Conservation (phyloP, 2,329 filamentous ascomycete genomes). For the Salinomyces thailandicus region DNA sequence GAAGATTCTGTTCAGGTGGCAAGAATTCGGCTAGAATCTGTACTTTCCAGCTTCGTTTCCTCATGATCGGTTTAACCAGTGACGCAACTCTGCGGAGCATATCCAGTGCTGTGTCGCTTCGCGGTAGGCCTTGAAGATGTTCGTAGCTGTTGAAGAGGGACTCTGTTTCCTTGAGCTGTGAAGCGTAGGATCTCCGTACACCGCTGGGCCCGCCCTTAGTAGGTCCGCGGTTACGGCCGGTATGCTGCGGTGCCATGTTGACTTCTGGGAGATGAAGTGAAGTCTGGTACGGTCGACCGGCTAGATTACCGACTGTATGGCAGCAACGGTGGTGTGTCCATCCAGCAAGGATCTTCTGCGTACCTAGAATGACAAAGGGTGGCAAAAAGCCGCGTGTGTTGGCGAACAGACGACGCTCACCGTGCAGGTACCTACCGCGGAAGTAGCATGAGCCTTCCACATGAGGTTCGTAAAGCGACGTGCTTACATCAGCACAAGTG, state of each 20-base stretch:
- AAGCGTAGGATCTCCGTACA: conserved; percentile 24
- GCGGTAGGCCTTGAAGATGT: conserved; percentile 37
- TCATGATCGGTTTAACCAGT: conserved; percentile 89
- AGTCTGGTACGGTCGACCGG: no score
- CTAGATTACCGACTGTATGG: no score
- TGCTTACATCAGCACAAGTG: no score
- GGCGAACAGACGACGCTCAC: no score
- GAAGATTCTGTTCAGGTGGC: conserved; percentile 59
- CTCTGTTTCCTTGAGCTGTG: conserved; percentile 35
- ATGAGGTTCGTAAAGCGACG: no score
- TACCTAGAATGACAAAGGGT: no score
- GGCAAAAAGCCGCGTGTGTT: no score
- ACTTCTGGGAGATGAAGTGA: no score
- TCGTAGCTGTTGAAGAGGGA: conserved; percentile 41
- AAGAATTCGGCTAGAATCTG: conserved; percentile 75
- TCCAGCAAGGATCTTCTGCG: no score
- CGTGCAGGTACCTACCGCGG: no score
- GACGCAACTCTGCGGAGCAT: conserved; percentile 73
- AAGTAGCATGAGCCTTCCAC: no score
- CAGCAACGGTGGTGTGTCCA: no score
- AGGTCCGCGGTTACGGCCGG: conserved; percentile 16
- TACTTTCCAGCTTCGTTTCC: conserved; percentile 72
- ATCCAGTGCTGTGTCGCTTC: conserved; percentile 37
- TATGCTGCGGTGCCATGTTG: conserved; percentile 5
- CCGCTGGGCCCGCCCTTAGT: conserved; percentile 23